Percentiles rank a stretch among this genome's conserved stretches.
phyloP scores from a whole-genome alignment of 768 basidiomycete genomes.

The Tylopilus sp. region DNA sequence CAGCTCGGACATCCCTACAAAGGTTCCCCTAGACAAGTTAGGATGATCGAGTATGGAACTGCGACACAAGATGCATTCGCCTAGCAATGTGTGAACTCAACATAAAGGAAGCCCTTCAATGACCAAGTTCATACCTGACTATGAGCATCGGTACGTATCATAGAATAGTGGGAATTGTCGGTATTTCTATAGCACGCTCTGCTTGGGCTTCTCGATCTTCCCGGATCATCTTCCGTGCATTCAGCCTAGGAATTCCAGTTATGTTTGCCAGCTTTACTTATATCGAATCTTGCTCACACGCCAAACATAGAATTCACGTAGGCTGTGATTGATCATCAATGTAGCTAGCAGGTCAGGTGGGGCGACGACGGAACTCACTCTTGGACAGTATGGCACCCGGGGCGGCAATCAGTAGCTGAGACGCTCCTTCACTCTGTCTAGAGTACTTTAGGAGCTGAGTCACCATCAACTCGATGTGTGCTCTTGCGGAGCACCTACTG shows the following conservation, averaged over 20 bases:
- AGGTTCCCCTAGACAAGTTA: too few species aligned
- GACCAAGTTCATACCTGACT: background rate
- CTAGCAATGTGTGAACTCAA: too few species aligned
- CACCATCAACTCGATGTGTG: background rate
- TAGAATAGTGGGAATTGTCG: constrained; percentile 16
- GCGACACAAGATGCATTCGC: too few species aligned
- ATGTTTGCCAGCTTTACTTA: background rate
- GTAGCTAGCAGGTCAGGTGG: background rate
- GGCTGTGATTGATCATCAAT: constrained; percentile 3
- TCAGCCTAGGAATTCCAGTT: constrained; percentile 5
- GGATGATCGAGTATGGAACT: too few species aligned
- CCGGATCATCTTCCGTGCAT: constrained; percentile 16
- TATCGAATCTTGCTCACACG: constrained; percentile 15
- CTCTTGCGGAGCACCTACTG: constrained; percentile 6
- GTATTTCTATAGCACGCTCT: constrained; percentile 10
- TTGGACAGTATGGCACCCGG: constrained; percentile 18
- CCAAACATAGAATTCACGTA: constrained; percentile 25
- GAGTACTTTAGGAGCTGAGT: constrained; percentile 14
- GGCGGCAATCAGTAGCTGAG: constrained; percentile 4
- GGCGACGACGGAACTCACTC: constrained; percentile 6
- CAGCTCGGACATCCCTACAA: too few species aligned
- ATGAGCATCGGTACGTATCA: too few species aligned
- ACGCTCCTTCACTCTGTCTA: background rate
- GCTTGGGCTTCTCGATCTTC: constrained; percentile 7
- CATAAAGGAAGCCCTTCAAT: too few species aligned